Evolutionary conservation across 495 filamentous ascomycete genomes (phyloP).

Genomic region (Sphaerosporella brunnea): DNA sequence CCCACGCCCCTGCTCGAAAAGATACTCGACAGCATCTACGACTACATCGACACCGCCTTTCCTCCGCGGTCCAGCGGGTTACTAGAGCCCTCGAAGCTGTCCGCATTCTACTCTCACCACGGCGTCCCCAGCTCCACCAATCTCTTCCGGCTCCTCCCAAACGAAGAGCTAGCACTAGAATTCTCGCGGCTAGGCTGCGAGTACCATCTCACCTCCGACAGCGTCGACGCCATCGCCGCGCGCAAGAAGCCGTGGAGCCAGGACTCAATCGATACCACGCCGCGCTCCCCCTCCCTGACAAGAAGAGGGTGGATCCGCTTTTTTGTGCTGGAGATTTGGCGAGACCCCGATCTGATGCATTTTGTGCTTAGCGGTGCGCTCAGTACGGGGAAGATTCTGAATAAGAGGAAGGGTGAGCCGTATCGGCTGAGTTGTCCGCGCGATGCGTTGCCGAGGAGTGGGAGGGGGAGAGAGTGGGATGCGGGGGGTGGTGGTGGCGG

Average conservation of each 20-base stretch:
- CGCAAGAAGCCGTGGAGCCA: background rate
- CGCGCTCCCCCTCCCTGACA: slow-evolving; percentile 2
- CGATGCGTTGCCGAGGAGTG: slow-evolving; percentile 2
- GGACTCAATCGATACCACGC: slow-evolving; percentile 5
- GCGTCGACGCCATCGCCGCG: background rate
- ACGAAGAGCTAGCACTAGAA: background rate
- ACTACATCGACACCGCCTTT: slow-evolving; percentile 10
- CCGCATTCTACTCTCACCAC: background rate
- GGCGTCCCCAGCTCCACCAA: background rate
- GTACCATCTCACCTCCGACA: background rate
- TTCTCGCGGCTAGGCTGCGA: slow-evolving; percentile 2
- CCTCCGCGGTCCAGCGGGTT: slow-evolving; percentile 2
- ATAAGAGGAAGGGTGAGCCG: background rate
- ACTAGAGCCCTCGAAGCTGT: background rate
- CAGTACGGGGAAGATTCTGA: slow-evolving; percentile 2
- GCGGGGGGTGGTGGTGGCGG: background rate
- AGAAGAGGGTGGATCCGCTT: slow-evolving; percentile 3
- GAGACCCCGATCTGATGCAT: background rate
- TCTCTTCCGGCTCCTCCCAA: background rate
- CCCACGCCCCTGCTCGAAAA: slow-evolving; percentile 2
- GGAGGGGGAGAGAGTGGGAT: background rate
- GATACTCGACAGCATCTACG: slow-evolving; percentile 2
- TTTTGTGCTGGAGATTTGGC: slow-evolving; percentile 1
- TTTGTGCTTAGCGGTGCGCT: slow-evolving; percentile 2
- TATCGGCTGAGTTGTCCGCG: slow-evolving; percentile 1